Evolutionary conservation across 352 stramenopile genomes (phyloP).

Genomic region (Phytophthora capsici): DNA sequence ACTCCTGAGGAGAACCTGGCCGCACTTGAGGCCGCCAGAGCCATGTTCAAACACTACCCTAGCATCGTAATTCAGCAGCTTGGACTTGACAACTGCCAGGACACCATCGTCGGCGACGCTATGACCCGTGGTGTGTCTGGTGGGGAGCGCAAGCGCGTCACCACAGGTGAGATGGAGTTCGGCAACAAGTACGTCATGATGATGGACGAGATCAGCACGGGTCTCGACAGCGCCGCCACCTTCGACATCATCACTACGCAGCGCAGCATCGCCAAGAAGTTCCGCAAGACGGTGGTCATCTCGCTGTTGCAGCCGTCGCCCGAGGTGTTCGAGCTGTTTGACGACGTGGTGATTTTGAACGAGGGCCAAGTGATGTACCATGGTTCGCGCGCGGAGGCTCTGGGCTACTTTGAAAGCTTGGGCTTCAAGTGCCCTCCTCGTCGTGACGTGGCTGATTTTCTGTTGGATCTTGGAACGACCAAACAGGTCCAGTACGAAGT

Average conservation of each 20-base stretch:
- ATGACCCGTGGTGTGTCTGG: slow-evolving; percentile 77
- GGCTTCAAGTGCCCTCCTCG: slow-evolving; percentile 62
- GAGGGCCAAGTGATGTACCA: slow-evolving; percentile 90
- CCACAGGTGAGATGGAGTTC: slow-evolving; percentile 82
- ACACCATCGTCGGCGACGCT: slow-evolving; percentile 73
- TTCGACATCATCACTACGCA: slow-evolving; percentile 70
- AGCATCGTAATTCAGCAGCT: slow-evolving; percentile 56
- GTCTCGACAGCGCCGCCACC: slow-evolving; percentile 65
- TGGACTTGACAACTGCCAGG: slow-evolving; percentile 57
- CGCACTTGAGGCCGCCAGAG: slow-evolving; percentile 29
- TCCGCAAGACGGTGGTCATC: slow-evolving; percentile 69
- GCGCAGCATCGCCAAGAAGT: slow-evolving; percentile 50
- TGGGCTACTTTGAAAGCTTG: slow-evolving; percentile 84
- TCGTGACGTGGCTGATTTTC: slow-evolving; percentile 91
- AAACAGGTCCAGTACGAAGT: slow-evolving; percentile 43
- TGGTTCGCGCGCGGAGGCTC: slow-evolving; percentile 62
- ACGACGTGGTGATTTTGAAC: slow-evolving; percentile 93
- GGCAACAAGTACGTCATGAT: slow-evolving; percentile 84
- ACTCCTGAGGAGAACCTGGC: slow-evolving; percentile 38
- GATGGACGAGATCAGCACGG: slow-evolving; percentile 84
- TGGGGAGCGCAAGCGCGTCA: slow-evolving; percentile 80
- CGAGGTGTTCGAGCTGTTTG: slow-evolving; percentile 93
- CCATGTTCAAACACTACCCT: slow-evolving; percentile 41
- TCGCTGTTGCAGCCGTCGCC: slow-evolving; percentile 91
- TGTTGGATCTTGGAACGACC: slow-evolving; percentile 68